Conservation (phyloP, 148 eudicot genomes). For the Simmondsia chinensis region DNA sequence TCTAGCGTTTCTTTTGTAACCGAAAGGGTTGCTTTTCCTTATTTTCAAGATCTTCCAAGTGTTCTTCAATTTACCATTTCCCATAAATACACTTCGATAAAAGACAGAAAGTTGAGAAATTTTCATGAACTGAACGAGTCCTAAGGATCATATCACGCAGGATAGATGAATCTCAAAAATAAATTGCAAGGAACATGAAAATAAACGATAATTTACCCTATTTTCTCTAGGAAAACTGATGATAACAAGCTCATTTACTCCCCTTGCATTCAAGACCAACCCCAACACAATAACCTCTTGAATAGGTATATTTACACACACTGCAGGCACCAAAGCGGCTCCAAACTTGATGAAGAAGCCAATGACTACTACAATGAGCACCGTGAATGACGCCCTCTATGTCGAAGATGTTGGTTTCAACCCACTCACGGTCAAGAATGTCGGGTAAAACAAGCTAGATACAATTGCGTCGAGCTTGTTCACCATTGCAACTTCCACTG, state of each 20-base stretch:
- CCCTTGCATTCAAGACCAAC: slow-evolving; percentile 47
- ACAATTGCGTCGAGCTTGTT: slow-evolving; percentile 37
- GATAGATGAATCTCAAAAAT: neutral
- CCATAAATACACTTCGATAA: too few relatives aligned
- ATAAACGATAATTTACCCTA: slow-evolving; percentile 19
- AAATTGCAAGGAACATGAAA: neutral
- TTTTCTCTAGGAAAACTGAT: slow-evolving; percentile 29
- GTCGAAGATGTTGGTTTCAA: slow-evolving; percentile 33
- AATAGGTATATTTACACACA: slow-evolving; percentile 14
- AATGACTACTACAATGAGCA: slow-evolving; percentile 14
- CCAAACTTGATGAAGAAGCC: slow-evolving; percentile 26
- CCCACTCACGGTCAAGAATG: slow-evolving; percentile 43
- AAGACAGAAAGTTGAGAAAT: too few relatives aligned
- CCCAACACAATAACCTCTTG: slow-evolving; percentile 45
- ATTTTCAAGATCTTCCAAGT: too few relatives aligned
- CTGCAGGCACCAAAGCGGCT: slow-evolving; percentile 23
- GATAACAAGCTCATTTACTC: slow-evolving; percentile 42
- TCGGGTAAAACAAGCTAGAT: slow-evolving; percentile 41
- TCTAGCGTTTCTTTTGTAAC: too few relatives aligned
- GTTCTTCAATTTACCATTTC: too few relatives aligned
- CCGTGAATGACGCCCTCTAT: slow-evolving; percentile 20
- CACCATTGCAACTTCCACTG: slow-evolving; percentile 48
- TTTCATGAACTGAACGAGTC: too few relatives aligned
- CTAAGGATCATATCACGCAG: neutral
- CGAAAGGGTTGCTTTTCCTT: too few relatives aligned